Conservation (phyloP, 495 filamentous ascomycete genomes). For the Evansstolkia leycettana region DNA sequence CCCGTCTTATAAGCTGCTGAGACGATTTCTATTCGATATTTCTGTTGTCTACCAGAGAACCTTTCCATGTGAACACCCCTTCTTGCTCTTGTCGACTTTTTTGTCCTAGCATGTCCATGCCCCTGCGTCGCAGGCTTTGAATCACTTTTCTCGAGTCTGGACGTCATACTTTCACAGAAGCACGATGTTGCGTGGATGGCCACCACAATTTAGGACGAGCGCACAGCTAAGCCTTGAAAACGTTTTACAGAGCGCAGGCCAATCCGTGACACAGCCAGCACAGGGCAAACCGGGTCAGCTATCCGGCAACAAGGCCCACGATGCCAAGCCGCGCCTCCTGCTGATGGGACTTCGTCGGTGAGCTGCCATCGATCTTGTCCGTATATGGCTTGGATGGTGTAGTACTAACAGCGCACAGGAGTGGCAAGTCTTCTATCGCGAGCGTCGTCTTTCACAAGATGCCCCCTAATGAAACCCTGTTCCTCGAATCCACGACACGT, state of each 20-base stretch:
- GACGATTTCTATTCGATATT: no score
- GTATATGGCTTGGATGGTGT: neutral
- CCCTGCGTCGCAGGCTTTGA: neutral
- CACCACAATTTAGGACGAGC: constrained; percentile 10
- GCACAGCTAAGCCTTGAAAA: constrained; percentile 28
- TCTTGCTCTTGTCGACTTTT: neutral
- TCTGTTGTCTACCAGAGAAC: no score
- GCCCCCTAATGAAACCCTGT: constrained; percentile 86
- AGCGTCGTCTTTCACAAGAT: constrained; percentile 98
- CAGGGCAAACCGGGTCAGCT: constrained; percentile 15
- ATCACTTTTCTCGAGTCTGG: constrained; percentile 6
- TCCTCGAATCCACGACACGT: constrained; percentile 81
- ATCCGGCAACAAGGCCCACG: constrained; percentile 23
- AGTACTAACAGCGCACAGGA: constrained; percentile 40
- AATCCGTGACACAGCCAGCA: constrained; percentile 12
- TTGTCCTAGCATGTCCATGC: neutral
- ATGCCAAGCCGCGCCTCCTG: constrained; percentile 71
- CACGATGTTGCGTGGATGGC: constrained; percentile 7
- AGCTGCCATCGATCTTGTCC: constrained; percentile 5
- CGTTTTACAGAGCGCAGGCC: constrained; percentile 22
- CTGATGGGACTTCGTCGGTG: constrained; percentile 95
- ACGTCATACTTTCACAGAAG: constrained; percentile 7
- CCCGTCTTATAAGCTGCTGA: no score
- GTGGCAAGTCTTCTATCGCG: constrained; percentile 93
- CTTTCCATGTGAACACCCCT: no score